phyloP scores from a whole-genome alignment of 805 yeast species.

The Barnettozyma sp. region DNA sequence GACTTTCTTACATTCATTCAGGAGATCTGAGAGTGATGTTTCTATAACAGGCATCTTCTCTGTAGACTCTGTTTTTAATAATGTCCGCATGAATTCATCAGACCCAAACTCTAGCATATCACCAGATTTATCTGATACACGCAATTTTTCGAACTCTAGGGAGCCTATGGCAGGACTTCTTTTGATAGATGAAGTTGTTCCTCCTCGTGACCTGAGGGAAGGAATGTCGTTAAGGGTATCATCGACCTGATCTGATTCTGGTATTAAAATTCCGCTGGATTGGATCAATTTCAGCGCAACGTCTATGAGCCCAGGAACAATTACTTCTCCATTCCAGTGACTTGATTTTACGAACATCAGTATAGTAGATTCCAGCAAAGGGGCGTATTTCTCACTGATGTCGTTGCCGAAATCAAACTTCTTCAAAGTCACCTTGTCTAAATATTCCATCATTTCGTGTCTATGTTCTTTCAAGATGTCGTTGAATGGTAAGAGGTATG shows the following conservation, averaged over 20 bases:
- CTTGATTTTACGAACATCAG: neutral
- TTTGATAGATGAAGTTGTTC: conserved; percentile 7
- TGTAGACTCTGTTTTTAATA: conserved; percentile 24
- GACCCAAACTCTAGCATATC: conserved; percentile 46
- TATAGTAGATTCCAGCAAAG: neutral
- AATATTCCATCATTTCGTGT: conserved; percentile 56
- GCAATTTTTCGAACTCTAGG: conserved; percentile 29
- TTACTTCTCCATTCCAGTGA: neutral
- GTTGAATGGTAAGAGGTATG: conserved; percentile 69
- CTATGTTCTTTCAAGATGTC: conserved; percentile 52
- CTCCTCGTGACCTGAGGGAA: neutral
- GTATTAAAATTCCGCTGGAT: neutral
- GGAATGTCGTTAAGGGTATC: conserved; percentile 9
- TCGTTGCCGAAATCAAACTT: conserved; percentile 54
- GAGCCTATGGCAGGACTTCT: conserved; percentile 26
- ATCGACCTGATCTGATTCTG: neutral
- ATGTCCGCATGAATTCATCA: conserved; percentile 48
- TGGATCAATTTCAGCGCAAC: neutral
- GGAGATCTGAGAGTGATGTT: conserved; percentile 20
- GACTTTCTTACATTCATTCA: conserved; percentile 19
- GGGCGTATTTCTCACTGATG: neutral
- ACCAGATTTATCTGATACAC: conserved; percentile 23
- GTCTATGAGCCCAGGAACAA: neutral
- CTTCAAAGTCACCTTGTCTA: conserved; percentile 64
- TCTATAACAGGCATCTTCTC: conserved; percentile 18